Conservation (phyloP, 202 grass and related monocot genomes). For the Setaria italica region DNA sequence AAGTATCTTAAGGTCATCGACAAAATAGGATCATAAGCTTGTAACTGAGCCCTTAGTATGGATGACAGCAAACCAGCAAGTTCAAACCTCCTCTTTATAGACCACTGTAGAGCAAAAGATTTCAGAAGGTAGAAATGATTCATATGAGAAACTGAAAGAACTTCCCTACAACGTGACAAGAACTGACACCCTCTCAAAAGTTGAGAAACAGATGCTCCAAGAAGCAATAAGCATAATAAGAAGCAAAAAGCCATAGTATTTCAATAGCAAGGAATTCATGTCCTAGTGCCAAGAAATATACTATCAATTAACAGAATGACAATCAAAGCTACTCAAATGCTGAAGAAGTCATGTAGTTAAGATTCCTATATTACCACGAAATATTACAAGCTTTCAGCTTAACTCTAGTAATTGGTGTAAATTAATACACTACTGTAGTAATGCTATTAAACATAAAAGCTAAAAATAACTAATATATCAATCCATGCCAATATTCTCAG, state of each 20-base stretch:
- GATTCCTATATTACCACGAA: slow-evolving; percentile 11
- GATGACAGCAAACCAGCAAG: slow-evolving; percentile 92
- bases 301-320: not conserved
- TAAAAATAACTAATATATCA: slow-evolving; percentile 5
- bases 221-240: not conserved
- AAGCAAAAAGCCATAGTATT: slow-evolving; percentile 34
- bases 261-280: slow-evolving; percentile 6
- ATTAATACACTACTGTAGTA: slow-evolving; percentile 4
- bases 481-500: slow-evolving; percentile 22
- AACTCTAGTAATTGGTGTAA: not conserved
- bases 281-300: not conserved
- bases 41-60: slow-evolving; percentile 89
- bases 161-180: not conserved
- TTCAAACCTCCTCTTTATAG: slow-evolving; percentile 80
- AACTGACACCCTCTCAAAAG: not conserved
- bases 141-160: slow-evolving; percentile 36
- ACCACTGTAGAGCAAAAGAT: slow-evolving; percentile 75
- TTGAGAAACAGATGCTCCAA: slow-evolving; percentile 4
- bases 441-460: slow-evolving; percentile 5
- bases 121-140: slow-evolving; percentile 43
- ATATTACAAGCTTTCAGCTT: slow-evolving; percentile 1
- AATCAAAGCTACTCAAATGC: slow-evolving; percentile 10
- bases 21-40: slow-evolving; percentile 95
- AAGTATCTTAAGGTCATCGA: slow-evolving; percentile 94
- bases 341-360: slow-evolving; percentile 1